Conservation (phyloP, 208 protist species). For the Kentomonas sorsogonicus region DNA sequence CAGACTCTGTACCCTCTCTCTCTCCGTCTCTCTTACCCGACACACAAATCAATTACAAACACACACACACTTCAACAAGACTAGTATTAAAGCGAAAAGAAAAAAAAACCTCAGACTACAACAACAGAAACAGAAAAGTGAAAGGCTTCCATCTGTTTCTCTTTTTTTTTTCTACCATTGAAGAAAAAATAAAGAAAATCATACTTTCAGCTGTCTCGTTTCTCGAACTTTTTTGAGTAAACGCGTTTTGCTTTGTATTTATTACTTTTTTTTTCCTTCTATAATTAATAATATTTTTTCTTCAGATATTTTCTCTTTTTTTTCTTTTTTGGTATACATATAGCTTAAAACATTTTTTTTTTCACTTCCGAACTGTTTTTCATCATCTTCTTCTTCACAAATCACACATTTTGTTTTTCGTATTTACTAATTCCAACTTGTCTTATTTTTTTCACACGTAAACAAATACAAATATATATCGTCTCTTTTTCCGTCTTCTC, state of each 20-base stretch:
- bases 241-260: slow-evolving; percentile 7
- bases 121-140: background rate
- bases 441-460: background rate
- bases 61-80: too few species aligned
- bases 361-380: too few species aligned
- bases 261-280: slow-evolving; percentile 1
- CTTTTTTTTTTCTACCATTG: slow-evolving; percentile 3
- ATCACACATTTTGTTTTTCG: too few species aligned
- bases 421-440: background rate
- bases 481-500: background rate
- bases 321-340: too few species aligned
- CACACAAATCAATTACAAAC: too few species aligned
- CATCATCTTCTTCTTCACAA: too few species aligned
- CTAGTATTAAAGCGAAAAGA: too few species aligned
- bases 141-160: background rate
- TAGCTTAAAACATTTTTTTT: too few species aligned
- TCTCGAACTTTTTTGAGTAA: background rate
- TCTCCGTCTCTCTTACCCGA: too few species aligned
- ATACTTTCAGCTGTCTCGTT: background rate
- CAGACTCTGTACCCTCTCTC: too few species aligned
- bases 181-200: slow-evolving; percentile 11
- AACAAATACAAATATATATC: slow-evolving; percentile 8
- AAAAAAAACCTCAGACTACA: too few species aligned
- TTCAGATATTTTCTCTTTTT: too few species aligned
- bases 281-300: background rate